Percentiles rank a stretch among this genome's conserved stretches.
Evolutionary conservation across 2,329 filamentous ascomycete genomes (phyloP).

Genomic region (Penicillium sp.): DNA sequence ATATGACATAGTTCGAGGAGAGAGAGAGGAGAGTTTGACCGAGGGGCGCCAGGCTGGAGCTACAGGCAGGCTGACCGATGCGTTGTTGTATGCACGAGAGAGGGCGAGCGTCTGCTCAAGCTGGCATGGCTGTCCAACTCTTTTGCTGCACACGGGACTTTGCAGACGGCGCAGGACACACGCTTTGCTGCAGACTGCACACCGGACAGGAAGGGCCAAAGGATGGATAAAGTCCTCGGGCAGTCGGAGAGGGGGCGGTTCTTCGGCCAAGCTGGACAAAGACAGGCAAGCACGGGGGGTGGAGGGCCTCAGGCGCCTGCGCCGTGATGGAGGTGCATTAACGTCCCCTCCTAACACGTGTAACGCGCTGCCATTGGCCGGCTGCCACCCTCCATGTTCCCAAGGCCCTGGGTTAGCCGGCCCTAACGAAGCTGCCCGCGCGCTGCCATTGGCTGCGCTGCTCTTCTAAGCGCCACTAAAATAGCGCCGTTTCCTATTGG

Average conservation of each 20-base stretch:
- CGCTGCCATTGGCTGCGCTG: constrained; percentile 4
- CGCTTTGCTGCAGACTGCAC: not conserved
- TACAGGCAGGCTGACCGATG: not conserved
- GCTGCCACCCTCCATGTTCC: constrained; percentile 2
- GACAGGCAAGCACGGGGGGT: not conserved
- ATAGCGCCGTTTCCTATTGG: constrained; percentile 8
- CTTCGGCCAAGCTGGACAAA: too few species aligned
- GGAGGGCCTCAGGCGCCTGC: constrained; percentile 8
- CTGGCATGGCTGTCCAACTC: too few species aligned
- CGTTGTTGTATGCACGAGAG: too few species aligned
- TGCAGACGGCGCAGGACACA: too few species aligned
- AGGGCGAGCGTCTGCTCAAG: too few species aligned
- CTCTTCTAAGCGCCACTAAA: constrained; percentile 14
- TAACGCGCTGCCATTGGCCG: not conserved
- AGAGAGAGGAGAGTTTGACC: not conserved
- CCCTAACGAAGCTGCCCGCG: not conserved
- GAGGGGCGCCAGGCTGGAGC: not conserved
- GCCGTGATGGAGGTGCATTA: constrained; percentile 13
- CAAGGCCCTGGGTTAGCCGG: constrained; percentile 12
- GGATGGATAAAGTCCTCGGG: not conserved
- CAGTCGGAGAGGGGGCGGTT: not conserved
- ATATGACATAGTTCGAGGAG: not conserved
- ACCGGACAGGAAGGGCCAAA: not conserved
- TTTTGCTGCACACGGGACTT: too few species aligned
- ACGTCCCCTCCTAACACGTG: not conserved